Evolutionary conservation across 495 filamentous ascomycete genomes (phyloP), one percentile per base, ranked within the genome.

Genomic region (Articulospora tetracladia): DNA sequence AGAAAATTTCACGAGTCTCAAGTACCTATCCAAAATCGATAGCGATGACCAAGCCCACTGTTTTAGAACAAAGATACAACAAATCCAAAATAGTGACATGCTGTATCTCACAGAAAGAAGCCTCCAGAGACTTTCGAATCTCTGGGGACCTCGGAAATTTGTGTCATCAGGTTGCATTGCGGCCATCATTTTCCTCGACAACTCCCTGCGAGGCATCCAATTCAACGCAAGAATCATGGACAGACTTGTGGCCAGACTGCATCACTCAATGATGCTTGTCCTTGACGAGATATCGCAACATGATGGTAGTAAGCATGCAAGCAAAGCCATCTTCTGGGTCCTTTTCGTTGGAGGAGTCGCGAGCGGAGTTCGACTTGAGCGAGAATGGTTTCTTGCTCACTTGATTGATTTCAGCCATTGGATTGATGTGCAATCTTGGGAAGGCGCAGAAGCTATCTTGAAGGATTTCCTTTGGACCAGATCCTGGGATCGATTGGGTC

Each of bases 21-120:
- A 48, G 34, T 28, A 34, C 12, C 36, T 60, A 3, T 1, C 51
- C 2, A 17, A 23, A 0, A 55, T 55, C 15, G 48, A 55, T 26
- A 11, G 17, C 20, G 11, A n/a, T 4, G 23, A 48, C 32, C 15
- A n/a, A 41, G 28, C n/a, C 1, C 19, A 24, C 11, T 6, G 4
- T 11, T 49, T 19, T n/a, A 12, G n/a, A 7, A 48, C 22, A 24
- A 48, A 49, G 20, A n/a, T 25, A 19, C 32, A 60, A 17, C 28
- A 24, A 13, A 60, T 47, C 22, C 13, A 28, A 19, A 28, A 54
- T 10, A 60, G 58, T 27, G 58, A 60, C 32, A 34, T 13, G 24
- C 27, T 60, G n/a, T 60, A 60, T 26, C 19, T n/a, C 11, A 34
- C 51, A 17, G 58, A 60, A 25, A 27, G 51, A 28, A 55, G 58